Conservation (phyloP, 129 eudicot genomes). For the Flaveria linearis region DNA sequence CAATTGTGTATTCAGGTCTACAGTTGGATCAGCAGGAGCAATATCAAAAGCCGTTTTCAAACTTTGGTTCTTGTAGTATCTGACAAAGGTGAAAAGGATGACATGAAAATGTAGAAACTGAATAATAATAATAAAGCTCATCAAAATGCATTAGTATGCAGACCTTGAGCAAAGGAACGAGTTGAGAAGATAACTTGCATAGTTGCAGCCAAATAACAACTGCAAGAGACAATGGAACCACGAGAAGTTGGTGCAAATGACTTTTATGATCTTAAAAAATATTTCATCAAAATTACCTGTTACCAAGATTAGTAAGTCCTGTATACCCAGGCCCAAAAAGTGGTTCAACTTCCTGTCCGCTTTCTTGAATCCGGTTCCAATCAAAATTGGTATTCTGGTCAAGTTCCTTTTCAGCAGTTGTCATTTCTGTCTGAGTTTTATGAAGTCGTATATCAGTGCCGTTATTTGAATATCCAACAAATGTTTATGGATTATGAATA, state of each 20-base stretch:
- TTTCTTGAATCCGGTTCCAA: constrained; percentile 98
- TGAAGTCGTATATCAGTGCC: constrained; percentile 7
- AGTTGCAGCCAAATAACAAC: constrained; percentile 96
- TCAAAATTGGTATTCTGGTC: constrained; percentile 91
- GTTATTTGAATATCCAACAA: background rate
- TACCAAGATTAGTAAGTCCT: constrained; percentile 92
- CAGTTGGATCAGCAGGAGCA: constrained; percentile 98
- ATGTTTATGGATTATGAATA: constrained; percentile 4
- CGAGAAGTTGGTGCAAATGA: constrained; percentile 17
- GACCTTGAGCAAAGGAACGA: constrained; percentile 68
- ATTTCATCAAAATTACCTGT: constrained; percentile 56
- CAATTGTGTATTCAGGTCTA: constrained; percentile 92
- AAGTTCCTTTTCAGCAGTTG: constrained; percentile 98
- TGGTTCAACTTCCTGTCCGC: constrained; percentile 83
- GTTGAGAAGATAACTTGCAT: constrained; percentile 94
- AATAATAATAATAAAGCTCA: background rate
- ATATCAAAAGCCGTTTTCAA: constrained; percentile 67
- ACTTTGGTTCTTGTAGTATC: constrained; percentile 65
- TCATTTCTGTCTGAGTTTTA: constrained; percentile 83
- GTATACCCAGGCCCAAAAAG: constrained; percentile 92
- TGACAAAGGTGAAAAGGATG: constrained; percentile 23
- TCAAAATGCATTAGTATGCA: constrained; percentile 24
- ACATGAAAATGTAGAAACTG: background rate
- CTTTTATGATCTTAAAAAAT: background rate
- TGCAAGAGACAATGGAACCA: constrained; percentile 35